These are phyloP conservation scores for Leccinum boreale DNA, from an alignment of 768 basidiomycete species.

Conservation along the genomic window DNA sequence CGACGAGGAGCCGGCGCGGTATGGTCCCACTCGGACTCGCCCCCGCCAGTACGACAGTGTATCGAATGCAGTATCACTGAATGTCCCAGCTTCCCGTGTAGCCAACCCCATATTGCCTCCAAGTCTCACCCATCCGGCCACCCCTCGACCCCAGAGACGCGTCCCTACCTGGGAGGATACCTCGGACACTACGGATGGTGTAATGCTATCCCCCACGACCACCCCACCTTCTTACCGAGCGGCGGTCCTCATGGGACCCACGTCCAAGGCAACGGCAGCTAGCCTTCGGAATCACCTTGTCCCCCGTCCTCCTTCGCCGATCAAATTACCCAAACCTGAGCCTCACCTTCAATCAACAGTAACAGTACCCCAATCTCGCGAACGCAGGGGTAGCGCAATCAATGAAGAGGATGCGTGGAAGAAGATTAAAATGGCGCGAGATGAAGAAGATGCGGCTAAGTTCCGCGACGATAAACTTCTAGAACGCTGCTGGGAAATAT, in stretches of 20 bases:
- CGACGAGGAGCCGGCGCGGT: slow-evolving; percentile 15
- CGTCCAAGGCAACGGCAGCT: slow-evolving; percentile 11
- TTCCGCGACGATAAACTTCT: slow-evolving; percentile 62
- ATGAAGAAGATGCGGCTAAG: slow-evolving; percentile 68
- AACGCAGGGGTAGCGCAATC: slow-evolving; percentile 47
- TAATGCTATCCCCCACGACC: slow-evolving; percentile 34
- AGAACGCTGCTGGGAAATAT: slow-evolving; percentile 72
- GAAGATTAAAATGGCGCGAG: slow-evolving; percentile 65
- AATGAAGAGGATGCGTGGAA: slow-evolving; percentile 79
- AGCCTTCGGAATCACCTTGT: slow-evolving; percentile 11
- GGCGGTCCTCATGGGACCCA: slow-evolving; percentile 31
- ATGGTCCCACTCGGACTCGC: slow-evolving; percentile 3
- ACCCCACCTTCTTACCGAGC: slow-evolving; percentile 51
- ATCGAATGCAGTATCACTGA: slow-evolving; percentile 10
- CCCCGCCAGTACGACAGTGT: slow-evolving; percentile 7
- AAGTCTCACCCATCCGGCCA: slow-evolving; percentile 26
- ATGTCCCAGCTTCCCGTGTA: slow-evolving; percentile 10
- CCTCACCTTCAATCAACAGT: slow-evolving; percentile 13
- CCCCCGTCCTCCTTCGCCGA: slow-evolving; percentile 27
- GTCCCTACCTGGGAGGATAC: slow-evolving; percentile 34
- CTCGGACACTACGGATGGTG: slow-evolving; percentile 36
- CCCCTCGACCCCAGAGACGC: slow-evolving; percentile 27
- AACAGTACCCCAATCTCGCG: slow-evolving; percentile 27
- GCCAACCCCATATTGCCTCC: slow-evolving; percentile 26
- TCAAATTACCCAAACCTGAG: slow-evolving; percentile 28